Evolutionary conservation across 257 asterid genomes (phyloP), one percentile per base, ranked within the genome.

Genomic region (Nicotiana benthamiana): DNA sequence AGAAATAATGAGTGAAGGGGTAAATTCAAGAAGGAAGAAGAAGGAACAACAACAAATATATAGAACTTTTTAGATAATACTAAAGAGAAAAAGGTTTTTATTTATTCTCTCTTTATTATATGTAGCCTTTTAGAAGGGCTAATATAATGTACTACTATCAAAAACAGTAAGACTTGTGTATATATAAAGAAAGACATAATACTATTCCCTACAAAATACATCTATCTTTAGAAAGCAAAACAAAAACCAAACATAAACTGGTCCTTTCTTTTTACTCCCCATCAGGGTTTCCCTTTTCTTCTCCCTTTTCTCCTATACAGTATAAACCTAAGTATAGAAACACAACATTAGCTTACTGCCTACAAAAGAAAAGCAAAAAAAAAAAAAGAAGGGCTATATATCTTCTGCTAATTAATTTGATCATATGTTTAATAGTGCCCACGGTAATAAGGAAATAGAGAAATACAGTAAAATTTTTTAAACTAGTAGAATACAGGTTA

Each of bases 141-240:
- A 68, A 79, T 84, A 70, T 70, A 43, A 70, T 70, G 77, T 12
- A 68, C 85, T 79, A 85, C 85, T 80, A 85, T 81, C 66, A 80
- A 77, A 74, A 80, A 70, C 82, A 83, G 87, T 80, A 82, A 68
- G 67, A 82, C 79, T 18, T 46, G 48, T 53, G 84, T 75, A 66
- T 82, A 32, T 32, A 62, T 82, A 56, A 75, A 77, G 83, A 80
- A 54, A 84, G 82, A 78, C 40, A 77, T 80, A 85, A 9, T 51
- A 74, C 79, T 24, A 48, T 74, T 70, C 79, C 79, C 40, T 74
- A 74, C 74, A 34, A 48, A 70, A 77, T 77, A 62, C 74, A 77
- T 60, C 67, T 65, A 65, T 67, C 66, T 43, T 65, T 59, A 66
- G 75, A 67, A 78, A 80, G 61, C 10, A 54, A 61, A 76, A 61